Conservation (phyloP, 164 flowering plant species). For the Piper betle region DNA sequence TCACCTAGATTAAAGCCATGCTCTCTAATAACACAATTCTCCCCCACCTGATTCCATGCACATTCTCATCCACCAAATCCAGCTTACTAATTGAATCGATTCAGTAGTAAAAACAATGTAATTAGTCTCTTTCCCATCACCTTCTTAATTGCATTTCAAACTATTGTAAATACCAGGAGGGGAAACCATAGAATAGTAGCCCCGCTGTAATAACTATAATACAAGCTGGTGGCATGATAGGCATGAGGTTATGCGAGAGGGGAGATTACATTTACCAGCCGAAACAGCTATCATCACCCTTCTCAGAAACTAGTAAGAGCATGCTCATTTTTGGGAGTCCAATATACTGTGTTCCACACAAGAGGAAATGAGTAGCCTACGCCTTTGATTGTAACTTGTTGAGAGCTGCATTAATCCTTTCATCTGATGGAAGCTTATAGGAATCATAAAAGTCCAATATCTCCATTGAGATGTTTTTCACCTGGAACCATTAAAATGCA, state of each 20-base stretch:
- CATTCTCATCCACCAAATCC: too few relatives aligned
- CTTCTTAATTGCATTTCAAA: too few relatives aligned
- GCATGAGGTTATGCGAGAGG: not conserved
- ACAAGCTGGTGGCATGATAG: not conserved
- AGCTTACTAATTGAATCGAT: too few relatives aligned
- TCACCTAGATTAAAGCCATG: too few relatives aligned
- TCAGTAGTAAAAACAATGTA: too few relatives aligned
- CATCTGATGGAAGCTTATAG: slow-evolving; percentile 41
- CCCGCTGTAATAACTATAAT: too few relatives aligned
- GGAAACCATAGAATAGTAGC: too few relatives aligned
- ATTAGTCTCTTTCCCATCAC: too few relatives aligned
- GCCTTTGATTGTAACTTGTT: slow-evolving; percentile 45
- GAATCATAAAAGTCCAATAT: slow-evolving; percentile 82
- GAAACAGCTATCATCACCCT: not conserved
- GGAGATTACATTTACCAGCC: not conserved
- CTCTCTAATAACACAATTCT: too few relatives aligned
- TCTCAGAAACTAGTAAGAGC: not conserved
- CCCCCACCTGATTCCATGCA: too few relatives aligned
- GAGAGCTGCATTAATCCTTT: slow-evolving; percentile 45
- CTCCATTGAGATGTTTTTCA: slow-evolving; percentile 91
- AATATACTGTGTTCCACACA: too few relatives aligned
- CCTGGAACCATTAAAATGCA: slow-evolving; percentile 20
- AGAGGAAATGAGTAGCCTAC: slow-evolving; percentile 5
- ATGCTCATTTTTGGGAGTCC: not conserved
- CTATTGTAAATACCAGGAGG: too few relatives aligned